These are phyloP conservation scores for Sesbania bispinosa DNA, from an alignment of 306 rosid species.

Conservation along the genomic window DNA sequence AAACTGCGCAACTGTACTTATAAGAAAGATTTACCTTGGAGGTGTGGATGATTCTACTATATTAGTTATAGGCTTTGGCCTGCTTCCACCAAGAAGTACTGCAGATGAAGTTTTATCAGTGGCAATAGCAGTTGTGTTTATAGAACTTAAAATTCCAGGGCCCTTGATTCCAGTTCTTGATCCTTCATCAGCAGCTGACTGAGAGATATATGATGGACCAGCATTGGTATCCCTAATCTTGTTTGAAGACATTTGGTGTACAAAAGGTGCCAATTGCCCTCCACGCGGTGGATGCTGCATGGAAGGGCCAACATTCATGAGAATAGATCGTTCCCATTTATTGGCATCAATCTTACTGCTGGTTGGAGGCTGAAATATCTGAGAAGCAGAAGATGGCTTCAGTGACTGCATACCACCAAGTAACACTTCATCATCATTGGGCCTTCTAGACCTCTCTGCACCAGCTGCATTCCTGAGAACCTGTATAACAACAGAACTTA, in stretches of 20 bases:
- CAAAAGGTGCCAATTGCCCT: constrained; percentile 50
- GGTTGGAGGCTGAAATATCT: constrained; percentile 62
- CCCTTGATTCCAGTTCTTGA: constrained; percentile 96
- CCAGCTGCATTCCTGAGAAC: constrained; percentile 63
- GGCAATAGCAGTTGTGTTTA: constrained; percentile 43
- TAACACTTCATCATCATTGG: constrained; percentile 63
- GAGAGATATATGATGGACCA: constrained; percentile 77
- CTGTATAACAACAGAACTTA: constrained; percentile 38
- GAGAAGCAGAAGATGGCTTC: constrained; percentile 63
- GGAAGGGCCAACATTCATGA: constrained; percentile 61
- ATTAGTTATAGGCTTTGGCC: constrained; percentile 55
- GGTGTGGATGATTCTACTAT: constrained; percentile 51
- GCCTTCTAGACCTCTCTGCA: constrained; percentile 68
- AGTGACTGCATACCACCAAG: constrained; percentile 60
- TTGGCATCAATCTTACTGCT: constrained; percentile 49
- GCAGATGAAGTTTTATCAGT: constrained; percentile 62
- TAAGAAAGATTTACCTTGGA: constrained; percentile 45
- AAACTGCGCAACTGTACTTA: background rate
- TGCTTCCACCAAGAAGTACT: constrained; percentile 51
- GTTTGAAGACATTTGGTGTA: constrained; percentile 64
- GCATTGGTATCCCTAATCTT: constrained; percentile 65
- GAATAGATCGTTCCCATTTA: constrained; percentile 65
- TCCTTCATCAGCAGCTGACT: constrained; percentile 94
- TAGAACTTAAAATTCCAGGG: constrained; percentile 70
- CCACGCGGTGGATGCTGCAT: constrained; percentile 64